Conservation (phyloP, 192 early-diverging fungal species). For the Coemansia sp. region DNA sequence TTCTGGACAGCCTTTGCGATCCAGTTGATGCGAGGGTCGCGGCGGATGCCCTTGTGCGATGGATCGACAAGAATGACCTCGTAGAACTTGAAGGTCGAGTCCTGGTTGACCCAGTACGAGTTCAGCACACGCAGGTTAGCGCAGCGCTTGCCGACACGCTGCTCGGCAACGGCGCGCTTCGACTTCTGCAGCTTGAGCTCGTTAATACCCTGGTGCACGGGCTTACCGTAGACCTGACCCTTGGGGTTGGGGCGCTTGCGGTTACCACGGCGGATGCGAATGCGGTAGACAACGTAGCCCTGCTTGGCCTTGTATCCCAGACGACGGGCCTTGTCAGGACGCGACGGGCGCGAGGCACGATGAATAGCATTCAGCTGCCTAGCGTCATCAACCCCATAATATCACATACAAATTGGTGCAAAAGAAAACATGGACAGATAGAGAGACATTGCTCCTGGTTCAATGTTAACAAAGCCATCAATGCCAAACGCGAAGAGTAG, state of each 20-base stretch:
- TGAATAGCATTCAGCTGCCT: constrained; percentile 98
- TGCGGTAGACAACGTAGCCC: constrained; percentile 98
- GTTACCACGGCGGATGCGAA: constrained; percentile 98
- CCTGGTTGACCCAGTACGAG: constrained; percentile 99
- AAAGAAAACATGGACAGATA: background rate
- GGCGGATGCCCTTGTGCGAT: constrained; percentile 96
- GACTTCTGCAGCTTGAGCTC: constrained; percentile 99
- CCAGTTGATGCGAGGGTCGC: constrained; percentile 99
- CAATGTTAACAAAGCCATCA: constrained; percentile 44
- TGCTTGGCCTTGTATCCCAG: constrained; percentile 99
- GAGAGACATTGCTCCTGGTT: background rate
- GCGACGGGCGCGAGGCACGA: constrained; percentile 96
- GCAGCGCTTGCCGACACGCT: constrained; percentile 97
- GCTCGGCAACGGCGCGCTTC: constrained; percentile 90
- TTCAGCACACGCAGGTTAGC: constrained; percentile 97
- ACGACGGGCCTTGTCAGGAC: constrained; percentile 98
- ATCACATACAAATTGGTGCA: constrained; percentile 1
- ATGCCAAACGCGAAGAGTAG: constrained; percentile 28
- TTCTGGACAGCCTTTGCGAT: constrained; percentile 97
- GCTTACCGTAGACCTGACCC: constrained; percentile 99
- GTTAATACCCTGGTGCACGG: constrained; percentile 95
- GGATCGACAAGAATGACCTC: constrained; percentile 99
- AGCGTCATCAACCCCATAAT: constrained; percentile 4
- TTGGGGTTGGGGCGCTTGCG: constrained; percentile 97
- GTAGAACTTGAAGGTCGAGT: constrained; percentile 99